These are phyloP conservation scores for Colletotrichum sp. DNA, from an alignment of 2,329 filamentous ascomycete species.

Conservation along the genomic window DNA sequence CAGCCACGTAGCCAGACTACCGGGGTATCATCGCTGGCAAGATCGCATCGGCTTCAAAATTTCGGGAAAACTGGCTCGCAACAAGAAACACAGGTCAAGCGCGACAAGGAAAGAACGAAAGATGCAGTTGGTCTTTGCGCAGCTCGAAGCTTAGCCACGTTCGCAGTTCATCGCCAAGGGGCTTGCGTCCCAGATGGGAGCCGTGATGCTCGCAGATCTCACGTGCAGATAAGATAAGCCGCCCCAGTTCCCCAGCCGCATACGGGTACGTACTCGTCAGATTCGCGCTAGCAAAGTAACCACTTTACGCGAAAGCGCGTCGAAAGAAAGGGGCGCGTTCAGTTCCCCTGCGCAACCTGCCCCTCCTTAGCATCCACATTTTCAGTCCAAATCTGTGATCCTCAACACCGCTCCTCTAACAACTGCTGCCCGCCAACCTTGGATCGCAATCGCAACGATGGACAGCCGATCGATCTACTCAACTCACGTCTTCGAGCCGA, in stretches of 20 bases:
- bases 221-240: not conserved
- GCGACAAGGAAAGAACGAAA: not conserved
- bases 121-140: conserved; percentile 2
- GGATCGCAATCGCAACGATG: conserved; percentile 53
- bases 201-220: not conserved
- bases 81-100: not conserved
- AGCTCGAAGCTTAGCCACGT: conserved; percentile 18
- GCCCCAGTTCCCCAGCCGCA: not conserved
- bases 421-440: not conserved
- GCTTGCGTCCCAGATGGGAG: not conserved
- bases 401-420: conserved; percentile 5
- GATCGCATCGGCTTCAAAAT: not conserved
- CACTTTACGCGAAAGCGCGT: conserved; percentile 18
- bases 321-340: conserved; percentile 2
- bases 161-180: not conserved
- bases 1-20: conserved; percentile 42
- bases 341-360: conserved; percentile 14
- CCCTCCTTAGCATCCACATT: conserved; percentile 18
- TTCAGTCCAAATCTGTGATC: conserved; percentile 4
- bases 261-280: not conserved
- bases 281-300: not conserved
- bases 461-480: conserved; percentile 89
- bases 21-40: conserved; percentile 53
- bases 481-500: conserved; percentile 77
- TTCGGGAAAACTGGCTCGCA: not conserved